Conservation (phyloP, 768 basidiomycete genomes). For the Tephrocybe sp. region DNA sequence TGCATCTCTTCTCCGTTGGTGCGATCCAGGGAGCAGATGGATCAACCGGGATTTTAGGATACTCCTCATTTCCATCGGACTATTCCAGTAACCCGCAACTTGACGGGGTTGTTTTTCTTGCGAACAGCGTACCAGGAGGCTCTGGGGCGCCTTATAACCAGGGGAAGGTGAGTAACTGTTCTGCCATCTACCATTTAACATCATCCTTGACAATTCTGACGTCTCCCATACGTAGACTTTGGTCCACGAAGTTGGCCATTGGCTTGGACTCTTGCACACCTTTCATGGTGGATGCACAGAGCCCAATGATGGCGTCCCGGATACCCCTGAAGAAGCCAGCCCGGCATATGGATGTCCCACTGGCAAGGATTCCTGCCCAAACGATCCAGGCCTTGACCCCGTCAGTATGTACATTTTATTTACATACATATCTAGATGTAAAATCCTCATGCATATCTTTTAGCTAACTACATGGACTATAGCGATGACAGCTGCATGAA, state of each 20-base stretch:
- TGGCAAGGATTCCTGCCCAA: slow-evolving; percentile 31
- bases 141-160: slow-evolving; percentile 26
- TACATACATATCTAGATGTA: not conserved
- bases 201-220: not conserved
- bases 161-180: slow-evolving; percentile 14
- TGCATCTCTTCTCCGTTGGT: too few relatives aligned
- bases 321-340: slow-evolving; percentile 36
- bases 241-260: slow-evolving; percentile 39
- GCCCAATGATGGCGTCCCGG: slow-evolving; percentile 20
- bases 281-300: slow-evolving; percentile 34
- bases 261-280: slow-evolving; percentile 39
- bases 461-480: slow-evolving; percentile 8
- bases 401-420: slow-evolving; percentile 23
- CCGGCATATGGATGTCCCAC: slow-evolving; percentile 35
- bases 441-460: not conserved
- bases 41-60: too few relatives aligned
- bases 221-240: slow-evolving; percentile 22
- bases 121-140: slow-evolving; percentile 26
- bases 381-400: slow-evolving; percentile 36
- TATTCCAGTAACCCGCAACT: slow-evolving; percentile 28
- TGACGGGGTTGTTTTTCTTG: slow-evolving; percentile 34
- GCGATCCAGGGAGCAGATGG: too few relatives aligned
- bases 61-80: slow-evolving; percentile 37
- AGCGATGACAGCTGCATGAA: not conserved
- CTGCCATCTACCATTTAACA: not conserved